These are phyloP conservation scores for Homolaphlyctis polyrhiza DNA, from an alignment of 371 early-diverging fungal genomes.

Conservation along the genomic window DNA sequence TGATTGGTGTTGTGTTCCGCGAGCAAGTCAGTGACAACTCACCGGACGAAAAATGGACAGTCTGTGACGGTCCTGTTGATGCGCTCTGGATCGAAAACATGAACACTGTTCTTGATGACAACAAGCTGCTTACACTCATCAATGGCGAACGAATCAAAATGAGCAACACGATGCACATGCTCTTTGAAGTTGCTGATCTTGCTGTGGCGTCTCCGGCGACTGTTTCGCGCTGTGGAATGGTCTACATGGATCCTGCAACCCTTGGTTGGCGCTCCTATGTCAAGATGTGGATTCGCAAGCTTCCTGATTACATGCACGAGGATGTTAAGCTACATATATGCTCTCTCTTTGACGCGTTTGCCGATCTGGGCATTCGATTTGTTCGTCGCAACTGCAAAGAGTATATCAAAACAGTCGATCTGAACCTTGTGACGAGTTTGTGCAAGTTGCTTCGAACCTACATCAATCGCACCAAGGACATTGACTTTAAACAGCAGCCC, in stretches of 20 bases:
- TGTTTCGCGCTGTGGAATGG: slow-evolving; percentile 56
- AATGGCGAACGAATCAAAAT: slow-evolving; percentile 63
- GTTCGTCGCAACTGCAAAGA: slow-evolving; percentile 40
- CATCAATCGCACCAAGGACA: slow-evolving; percentile 24
- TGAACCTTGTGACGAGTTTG: slow-evolving; percentile 41
- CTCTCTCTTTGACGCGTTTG: slow-evolving; percentile 24
- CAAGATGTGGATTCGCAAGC: slow-evolving; percentile 37
- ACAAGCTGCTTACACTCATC: slow-evolving; percentile 54
- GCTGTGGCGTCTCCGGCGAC: slow-evolving; percentile 60
- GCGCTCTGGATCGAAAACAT: slow-evolving; percentile 63
- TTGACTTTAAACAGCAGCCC: slow-evolving; percentile 28
- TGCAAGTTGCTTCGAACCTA: slow-evolving; percentile 42
- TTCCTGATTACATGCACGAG: slow-evolving; percentile 23
- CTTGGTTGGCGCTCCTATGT: slow-evolving; percentile 51
- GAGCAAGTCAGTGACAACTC: slow-evolving; percentile 47
- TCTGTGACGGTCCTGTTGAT: slow-evolving; percentile 61
- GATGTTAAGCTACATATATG: slow-evolving; percentile 33
- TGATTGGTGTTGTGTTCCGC: slow-evolving; percentile 47
- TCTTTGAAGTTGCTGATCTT: slow-evolving; percentile 56
- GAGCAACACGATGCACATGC: slow-evolving; percentile 49
- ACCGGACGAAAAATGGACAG: slow-evolving; percentile 57
- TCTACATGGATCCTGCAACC: slow-evolving; percentile 54
- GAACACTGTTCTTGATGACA: slow-evolving; percentile 62
- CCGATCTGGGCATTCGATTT: slow-evolving; percentile 41
- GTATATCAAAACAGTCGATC: slow-evolving; percentile 39